Conservation (phyloP, 257 asterid species). For the Nicotiana noctiflora region DNA sequence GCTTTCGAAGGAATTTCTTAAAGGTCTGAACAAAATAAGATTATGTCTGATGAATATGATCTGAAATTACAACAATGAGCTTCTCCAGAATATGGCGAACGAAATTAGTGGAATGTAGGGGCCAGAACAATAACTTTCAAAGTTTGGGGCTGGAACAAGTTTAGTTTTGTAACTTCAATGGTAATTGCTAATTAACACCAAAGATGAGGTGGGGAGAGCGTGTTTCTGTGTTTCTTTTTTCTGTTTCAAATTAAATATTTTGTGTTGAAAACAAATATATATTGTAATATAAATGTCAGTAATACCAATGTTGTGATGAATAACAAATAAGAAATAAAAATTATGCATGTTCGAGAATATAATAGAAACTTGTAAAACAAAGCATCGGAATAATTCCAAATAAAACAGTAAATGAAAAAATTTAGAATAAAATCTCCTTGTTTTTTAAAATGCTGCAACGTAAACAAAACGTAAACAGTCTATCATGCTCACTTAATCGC, state of each 20-base stretch:
- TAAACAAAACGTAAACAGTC: too few species aligned
- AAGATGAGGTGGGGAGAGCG: neutral
- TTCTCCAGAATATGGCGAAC: neutral
- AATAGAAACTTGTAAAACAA: neutral
- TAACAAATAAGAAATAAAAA: neutral
- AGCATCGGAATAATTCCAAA: neutral
- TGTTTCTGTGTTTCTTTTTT: too few species aligned
- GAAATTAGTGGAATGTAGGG: neutral
- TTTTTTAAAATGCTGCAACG: neutral
- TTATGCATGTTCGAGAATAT: neutral
- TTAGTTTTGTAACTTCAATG: neutral
- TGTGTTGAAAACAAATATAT: too few species aligned
- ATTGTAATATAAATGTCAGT: too few species aligned
- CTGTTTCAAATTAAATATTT: too few species aligned
- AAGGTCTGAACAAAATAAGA: neutral
- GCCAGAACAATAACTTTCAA: neutral
- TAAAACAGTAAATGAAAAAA: neutral
- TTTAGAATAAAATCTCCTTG: neutral
- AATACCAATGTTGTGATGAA: neutral
- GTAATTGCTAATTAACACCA: neutral
- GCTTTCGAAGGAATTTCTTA: neutral
- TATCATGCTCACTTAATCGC: neutral
- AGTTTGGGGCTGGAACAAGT: neutral
- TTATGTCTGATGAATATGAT: neutral
- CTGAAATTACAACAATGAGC: neutral